Evolutionary conservation across 2,329 filamentous ascomycete species (phyloP), one percentile per base, ranked within the genome.

Genomic region (Neophaeococcomyces mojaviensis): DNA sequence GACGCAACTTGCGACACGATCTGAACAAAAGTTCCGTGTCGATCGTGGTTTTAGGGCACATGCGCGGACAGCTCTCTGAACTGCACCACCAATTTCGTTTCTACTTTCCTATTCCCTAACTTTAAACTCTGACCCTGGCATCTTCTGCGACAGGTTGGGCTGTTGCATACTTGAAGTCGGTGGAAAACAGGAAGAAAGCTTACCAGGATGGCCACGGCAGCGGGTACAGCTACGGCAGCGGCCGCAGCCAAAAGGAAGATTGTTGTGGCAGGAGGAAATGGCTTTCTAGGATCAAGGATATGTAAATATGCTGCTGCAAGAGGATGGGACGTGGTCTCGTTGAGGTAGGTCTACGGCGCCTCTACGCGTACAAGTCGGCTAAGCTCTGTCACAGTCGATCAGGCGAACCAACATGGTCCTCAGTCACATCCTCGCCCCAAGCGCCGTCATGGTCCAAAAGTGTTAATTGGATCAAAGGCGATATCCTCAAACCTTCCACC

Each of bases 191-290:
- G 16, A 37, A 16, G 16, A 16, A 13, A 16, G 13, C 19, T 8
- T 4, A 39, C 3, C 8, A 41, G 15, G 5, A 44, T 44, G 41
- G 41, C 41, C 2, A 30, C 41, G 10, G 32, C 41, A 13, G 30
- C 26, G 12, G 19, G 37, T 24, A 39, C 50, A 36, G 38, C 38
- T 28, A 7, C 48, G 49, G 60, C 74, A 44, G n/a, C n/a, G n/a
- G n/a, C n/a, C n/a, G 71, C 76, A 54, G 74, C 76, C 40, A 72
- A 79, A 47, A 95, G 88, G 69, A 84, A 81, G 67, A 73, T 98
- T 35, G 81, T 97, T 34, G 88, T 98, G 45, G 94, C 86, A 55
- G 92, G 92, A 56, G 90, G 90, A 49, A 96, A 87, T 66, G 90
- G 92, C 28, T 98, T 97, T 63, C 69, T 98, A 20, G 80, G 80